Evolutionary conservation across 768 basidiomycete species (phyloP).

Genomic region (Amanita phalloides): DNA sequence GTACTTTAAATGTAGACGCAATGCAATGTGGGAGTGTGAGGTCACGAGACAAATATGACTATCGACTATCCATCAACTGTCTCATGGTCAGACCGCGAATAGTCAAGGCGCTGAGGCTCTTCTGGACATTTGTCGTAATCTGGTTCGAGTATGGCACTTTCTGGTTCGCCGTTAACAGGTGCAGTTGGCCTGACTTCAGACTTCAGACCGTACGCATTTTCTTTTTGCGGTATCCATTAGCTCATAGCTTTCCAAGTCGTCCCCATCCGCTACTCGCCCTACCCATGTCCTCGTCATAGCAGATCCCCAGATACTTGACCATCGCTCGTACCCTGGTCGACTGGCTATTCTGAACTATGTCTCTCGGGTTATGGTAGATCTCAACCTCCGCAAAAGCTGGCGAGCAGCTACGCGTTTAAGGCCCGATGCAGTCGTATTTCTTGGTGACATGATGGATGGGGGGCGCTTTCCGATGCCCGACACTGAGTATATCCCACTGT

Average conservation of each 20-base stretch:
- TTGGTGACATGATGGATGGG: constrained; percentile 91
- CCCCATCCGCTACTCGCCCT: constrained; percentile 12
- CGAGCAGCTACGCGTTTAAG: constrained; percentile 42
- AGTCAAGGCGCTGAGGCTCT: constrained; percentile 34
- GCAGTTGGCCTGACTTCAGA: constrained; percentile 50
- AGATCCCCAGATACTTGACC: constrained; percentile 82
- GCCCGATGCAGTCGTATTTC: constrained; percentile 69
- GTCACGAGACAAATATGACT: background rate
- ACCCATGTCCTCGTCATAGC: constrained; percentile 71
- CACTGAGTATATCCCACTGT: constrained; percentile 44
- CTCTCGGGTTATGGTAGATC: constrained; percentile 60
- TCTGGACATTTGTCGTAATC: constrained; percentile 54
- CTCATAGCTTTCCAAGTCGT: constrained; percentile 10
- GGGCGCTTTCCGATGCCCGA: constrained; percentile 57
- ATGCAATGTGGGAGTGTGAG: background rate
- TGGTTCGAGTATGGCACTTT: constrained; percentile 68
- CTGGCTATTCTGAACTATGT: constrained; percentile 42
- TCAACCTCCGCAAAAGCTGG: constrained; percentile 84
- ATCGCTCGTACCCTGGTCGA: constrained; percentile 60
- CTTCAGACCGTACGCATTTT: background rate
- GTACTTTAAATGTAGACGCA: background rate
- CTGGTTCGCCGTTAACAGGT: constrained; percentile 30
- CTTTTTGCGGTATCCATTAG: background rate
- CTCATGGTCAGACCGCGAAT: constrained; percentile 19
- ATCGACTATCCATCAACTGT: background rate